Evolutionary conservation across 1,284 basidiomycete species (phyloP), one percentile per base, ranked within the genome.

Genomic region (Wolfiporia cocos): DNA sequence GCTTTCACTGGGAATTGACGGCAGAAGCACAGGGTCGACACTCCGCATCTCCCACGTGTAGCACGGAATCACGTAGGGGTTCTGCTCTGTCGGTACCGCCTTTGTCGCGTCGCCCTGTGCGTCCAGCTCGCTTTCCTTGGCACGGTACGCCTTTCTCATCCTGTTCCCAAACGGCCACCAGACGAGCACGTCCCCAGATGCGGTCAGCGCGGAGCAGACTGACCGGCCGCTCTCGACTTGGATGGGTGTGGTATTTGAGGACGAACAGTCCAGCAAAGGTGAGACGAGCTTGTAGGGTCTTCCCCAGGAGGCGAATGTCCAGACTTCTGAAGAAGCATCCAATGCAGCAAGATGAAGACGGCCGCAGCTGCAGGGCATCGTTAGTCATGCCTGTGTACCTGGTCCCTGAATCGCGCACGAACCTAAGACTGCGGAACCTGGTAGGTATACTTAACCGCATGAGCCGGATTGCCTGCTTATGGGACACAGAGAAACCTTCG

Each of bases 141-240:
- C 57, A 23, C 62, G 55, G 23, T 78, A 59, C 4, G 49, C 48
- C 6, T 62, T 47, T 15, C 51, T 55, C 62, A 78, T 67, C 15
- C 45, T 56, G 12, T 71, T 73, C 3, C 58, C 57, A 50, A 74
- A 73, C 1, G 88, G 88, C 77, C 80, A 91, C 78, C 82, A 92
- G 5, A 86, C 76, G 49, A 82, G 74, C 24, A 90, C 77, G 24
- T 78, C 71, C 1, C 89, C 88, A 4, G 73, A 69, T 39, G 73
- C 68, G 2, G 82, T 84, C 47, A 94, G 75, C 24, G 79, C 69
- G 2, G 81, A 73, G 5, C 81, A 83, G 60, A 84, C 85, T 5
- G 56, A 49, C 91, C 89, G 92, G n/a, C 91, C 91, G 45, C 83
- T 84, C 56, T 82, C 83, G 22, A 90, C 69, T 58, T 92, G 89